Evolutionary conservation across 177 flowering plant species (phyloP).

Genomic region (Vitis hybrid): DNA sequence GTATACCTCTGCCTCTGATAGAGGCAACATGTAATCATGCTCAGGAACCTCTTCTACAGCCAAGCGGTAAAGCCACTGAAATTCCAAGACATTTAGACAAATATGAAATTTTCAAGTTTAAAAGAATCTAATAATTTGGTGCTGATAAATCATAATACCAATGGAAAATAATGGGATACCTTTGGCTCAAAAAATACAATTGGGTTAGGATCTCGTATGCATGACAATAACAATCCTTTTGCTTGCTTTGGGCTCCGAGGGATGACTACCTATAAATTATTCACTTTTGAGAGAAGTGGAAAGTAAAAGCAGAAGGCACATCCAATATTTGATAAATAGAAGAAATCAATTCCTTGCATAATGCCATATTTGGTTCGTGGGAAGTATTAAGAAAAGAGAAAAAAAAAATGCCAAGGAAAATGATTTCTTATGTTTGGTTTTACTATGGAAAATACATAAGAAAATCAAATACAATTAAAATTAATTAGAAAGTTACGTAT

Average conservation of each 20-base stretch:
- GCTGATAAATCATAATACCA: not conserved
- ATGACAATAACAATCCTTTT: slow-evolving; percentile 80
- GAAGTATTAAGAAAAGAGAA: too few relatives aligned
- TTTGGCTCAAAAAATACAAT: slow-evolving; percentile 93
- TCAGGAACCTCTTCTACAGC: slow-evolving; percentile 97
- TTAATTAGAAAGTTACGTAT: too few relatives aligned
- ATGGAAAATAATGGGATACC: slow-evolving; percentile 35
- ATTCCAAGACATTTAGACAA: slow-evolving; percentile 3
- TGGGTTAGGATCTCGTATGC: slow-evolving; percentile 93
- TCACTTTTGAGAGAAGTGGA: not conserved
- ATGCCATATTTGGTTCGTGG: too few relatives aligned
- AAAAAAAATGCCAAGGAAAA: too few relatives aligned
- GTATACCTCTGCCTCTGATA: slow-evolving; percentile 91
- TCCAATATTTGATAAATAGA: not conserved
- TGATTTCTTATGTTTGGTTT: too few relatives aligned
- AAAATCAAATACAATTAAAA: too few relatives aligned
- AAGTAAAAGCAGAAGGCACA: not conserved
- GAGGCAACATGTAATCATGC: slow-evolving; percentile 87
- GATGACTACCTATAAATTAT: slow-evolving; percentile 70
- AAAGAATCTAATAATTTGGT: not conserved
- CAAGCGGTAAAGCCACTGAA: slow-evolving; percentile 90
- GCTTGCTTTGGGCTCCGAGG: slow-evolving; percentile 96
- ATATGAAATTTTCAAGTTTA: slow-evolving; percentile 1
- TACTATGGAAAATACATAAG: too few relatives aligned
- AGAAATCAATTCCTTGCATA: too few relatives aligned